A percentile compares a stretch with the other conserved stretches of the same genome.
Conservation (phyloP, 2,329 filamentous ascomycete genomes). For the Neopestalotiopsis clavispora region DNA sequence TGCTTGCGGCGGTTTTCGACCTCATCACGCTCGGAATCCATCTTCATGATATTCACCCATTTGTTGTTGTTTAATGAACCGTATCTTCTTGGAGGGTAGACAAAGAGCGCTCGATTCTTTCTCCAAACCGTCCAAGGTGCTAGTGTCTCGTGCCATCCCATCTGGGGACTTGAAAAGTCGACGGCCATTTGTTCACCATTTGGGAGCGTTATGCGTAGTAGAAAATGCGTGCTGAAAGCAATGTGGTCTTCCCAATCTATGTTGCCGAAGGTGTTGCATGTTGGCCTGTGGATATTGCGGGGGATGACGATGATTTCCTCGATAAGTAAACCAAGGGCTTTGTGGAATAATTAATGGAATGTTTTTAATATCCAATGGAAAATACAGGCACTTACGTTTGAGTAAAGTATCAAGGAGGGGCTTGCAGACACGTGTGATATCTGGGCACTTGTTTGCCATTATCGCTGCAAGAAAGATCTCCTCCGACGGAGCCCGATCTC, state of each 20-base stretch:
- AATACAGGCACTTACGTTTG: not conserved
- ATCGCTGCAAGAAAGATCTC: not conserved
- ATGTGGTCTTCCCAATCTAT: not conserved
- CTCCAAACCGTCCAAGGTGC: slow-evolving; percentile 1
- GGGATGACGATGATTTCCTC: not conserved
- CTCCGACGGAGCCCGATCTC: not conserved
- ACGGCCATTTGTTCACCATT: not conserved
- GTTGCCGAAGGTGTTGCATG: not conserved
- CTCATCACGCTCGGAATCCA: not conserved
- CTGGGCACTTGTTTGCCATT: not conserved
- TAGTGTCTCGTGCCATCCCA: slow-evolving; percentile 16
- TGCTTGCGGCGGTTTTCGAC: not conserved
- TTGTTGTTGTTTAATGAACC: not conserved
- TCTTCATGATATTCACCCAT: not conserved
- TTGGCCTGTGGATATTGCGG: not conserved
- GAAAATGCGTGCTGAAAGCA: not conserved
- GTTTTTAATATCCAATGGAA: not conserved
- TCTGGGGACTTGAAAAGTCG: slow-evolving; percentile 7
- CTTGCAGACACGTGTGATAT: not conserved
- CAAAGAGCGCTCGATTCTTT: not conserved
- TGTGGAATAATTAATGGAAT: not conserved
- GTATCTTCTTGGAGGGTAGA: not conserved
- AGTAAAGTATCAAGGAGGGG: not conserved
- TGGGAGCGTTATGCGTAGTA: slow-evolving; percentile 8
- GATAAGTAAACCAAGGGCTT: not conserved